phyloP scores from a whole-genome alignment of 805 yeast genomes.

The Ogataea sp. region DNA sequence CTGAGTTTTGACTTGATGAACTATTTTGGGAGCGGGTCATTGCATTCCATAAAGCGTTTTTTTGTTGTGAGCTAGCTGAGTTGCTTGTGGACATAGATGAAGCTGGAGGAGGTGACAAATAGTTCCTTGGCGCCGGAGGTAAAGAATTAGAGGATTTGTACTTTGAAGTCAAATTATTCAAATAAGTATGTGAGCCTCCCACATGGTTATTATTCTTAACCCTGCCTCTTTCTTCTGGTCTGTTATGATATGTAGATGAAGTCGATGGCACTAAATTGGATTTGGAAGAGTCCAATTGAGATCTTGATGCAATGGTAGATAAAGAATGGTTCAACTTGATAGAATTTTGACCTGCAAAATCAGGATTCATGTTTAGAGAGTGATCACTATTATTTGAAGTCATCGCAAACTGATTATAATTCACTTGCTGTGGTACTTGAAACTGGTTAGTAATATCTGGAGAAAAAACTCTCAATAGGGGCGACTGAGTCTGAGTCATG shows the following conservation, averaged over 20 bases:
- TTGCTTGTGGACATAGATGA: neutral
- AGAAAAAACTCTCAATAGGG: constrained; percentile 1
- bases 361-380: too few species aligned
- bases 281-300: constrained; percentile 12
- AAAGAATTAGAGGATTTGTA: constrained; percentile 9
- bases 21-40: neutral
- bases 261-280: neutral
- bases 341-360: constrained; percentile 19
- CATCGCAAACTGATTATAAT: neutral
- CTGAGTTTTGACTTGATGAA: neutral
- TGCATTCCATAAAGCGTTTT: constrained; percentile 1
- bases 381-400: too few species aligned
- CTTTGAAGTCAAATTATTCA: neutral
- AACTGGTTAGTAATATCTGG: neutral
- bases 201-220: neutral
- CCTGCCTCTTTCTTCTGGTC: constrained; percentile 1
- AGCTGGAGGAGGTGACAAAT: neutral
- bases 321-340: constrained; percentile 21
- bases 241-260: neutral
- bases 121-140: constrained; percentile 11
- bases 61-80: neutral
- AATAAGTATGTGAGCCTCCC: neutral
- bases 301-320: constrained; percentile 18
- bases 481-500: neutral
- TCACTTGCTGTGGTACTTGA: neutral